Evolutionary conservation across 2,329 filamentous ascomycete genomes (phyloP), one percentile per base, ranked within the genome.

Genomic region (Cladophialophora immunda): DNA sequence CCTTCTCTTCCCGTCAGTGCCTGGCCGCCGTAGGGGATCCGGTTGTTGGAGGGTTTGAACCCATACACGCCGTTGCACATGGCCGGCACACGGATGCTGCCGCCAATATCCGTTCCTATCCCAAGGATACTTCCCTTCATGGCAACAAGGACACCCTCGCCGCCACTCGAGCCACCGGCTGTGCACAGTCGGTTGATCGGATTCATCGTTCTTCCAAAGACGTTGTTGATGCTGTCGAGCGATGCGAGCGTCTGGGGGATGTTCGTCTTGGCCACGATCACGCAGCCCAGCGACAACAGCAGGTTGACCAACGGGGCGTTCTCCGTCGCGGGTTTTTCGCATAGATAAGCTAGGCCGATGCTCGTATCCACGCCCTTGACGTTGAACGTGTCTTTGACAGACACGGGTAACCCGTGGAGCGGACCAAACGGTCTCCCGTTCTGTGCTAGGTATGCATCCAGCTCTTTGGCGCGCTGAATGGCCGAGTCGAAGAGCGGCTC

Each of bases 251-350:
- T 85, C 68, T 88, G 85, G 1, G 90, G 89, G 1, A 92, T 81
- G 71, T 91, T 91, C 0, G 90, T 92, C 77, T 92, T 92, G 70
- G 86, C 84, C 70, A 91, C 90, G n/a, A 90, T 78, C 0, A 92
- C 82, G 0, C 89, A 89, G 1, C 90, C 90, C 0, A 87, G 81
- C 19, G 82, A 80, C 29, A 86, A 78, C 3, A 92, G 76, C 0
- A 90, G 78, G 8, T 85, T 81, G 0, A 90, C 85, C 6, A 91
- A 78, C 0, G 84, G 81, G 0, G 86, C 83, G 74, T 90, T 85
- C 68, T 81, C 76, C 34, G 77, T 75, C 15, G 85, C 87, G 0
- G 89, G 87, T 54, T 89, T 81, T 45, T 84, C 83, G 3, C 89
- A 86, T 64, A 90, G 83, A 0, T 85, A 84, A 0, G 85, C 84